Percentiles rank a stretch among this genome's conserved stretches.
Evolutionary conservation across 2,329 filamentous ascomycete genomes (phyloP).

Genomic region (Paracamarosporium sp.): DNA sequence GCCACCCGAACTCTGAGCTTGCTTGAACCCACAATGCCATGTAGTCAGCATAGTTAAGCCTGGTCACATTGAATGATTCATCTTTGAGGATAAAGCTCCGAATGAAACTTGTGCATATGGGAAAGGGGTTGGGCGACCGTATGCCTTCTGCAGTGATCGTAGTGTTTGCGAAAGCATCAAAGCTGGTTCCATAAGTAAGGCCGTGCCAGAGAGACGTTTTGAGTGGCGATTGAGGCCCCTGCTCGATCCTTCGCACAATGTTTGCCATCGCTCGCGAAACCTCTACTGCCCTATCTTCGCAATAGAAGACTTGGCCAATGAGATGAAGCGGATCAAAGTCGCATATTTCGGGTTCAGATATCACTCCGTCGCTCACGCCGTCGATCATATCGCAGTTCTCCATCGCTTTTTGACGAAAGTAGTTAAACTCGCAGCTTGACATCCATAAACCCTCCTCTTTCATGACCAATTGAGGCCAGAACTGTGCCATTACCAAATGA

Average conservation of each 20-base stretch:
- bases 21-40: conserved; percentile 25
- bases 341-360: conserved; percentile 33
- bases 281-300: conserved; percentile 22
- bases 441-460: conserved; percentile 27
- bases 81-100: conserved; percentile 23
- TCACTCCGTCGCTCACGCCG: conserved; percentile 40
- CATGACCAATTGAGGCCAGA: conserved; percentile 39
- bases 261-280: conserved; percentile 29
- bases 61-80: conserved; percentile 17
- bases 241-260: conserved; percentile 21
- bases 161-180: conserved; percentile 20
- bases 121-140: conserved; percentile 23
- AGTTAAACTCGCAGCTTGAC: conserved; percentile 35
- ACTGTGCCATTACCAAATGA: conserved; percentile 23
- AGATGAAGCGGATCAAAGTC: conserved; percentile 27
- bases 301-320: conserved; percentile 20
- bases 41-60: conserved; percentile 21
- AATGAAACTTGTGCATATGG: conserved; percentile 25
- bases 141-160: conserved; percentile 19
- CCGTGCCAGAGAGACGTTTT: conserved; percentile 18
- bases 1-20: conserved; percentile 25
- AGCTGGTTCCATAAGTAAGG: conserved; percentile 17
- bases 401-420: conserved; percentile 27
- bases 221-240: conserved; percentile 23
- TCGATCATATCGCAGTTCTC: conserved; percentile 36